phyloP scores from a whole-genome alignment of 306 rosid species.

The Castanea mollissima region DNA sequence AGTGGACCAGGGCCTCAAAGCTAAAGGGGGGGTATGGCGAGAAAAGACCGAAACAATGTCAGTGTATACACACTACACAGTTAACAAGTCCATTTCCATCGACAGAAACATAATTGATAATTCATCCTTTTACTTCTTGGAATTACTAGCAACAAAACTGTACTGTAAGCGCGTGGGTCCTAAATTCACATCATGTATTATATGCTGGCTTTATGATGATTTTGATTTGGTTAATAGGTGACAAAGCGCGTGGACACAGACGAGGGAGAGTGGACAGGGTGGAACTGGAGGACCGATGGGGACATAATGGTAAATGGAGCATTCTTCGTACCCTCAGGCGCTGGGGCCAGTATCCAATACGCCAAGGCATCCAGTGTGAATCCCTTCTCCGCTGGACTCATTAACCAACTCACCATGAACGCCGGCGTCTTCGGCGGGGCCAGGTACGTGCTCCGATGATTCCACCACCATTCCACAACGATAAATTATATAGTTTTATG shows the following conservation, averaged over 20 bases:
- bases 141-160: too few species aligned
- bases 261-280: slow-evolving; percentile 63
- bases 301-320: slow-evolving; percentile 96
- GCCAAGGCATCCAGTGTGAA: slow-evolving; percentile 67
- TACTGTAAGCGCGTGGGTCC: too few species aligned
- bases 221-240: slow-evolving; percentile 46
- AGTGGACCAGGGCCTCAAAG: too few species aligned
- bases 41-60: too few species aligned
- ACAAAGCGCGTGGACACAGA: slow-evolving; percentile 96
- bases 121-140: too few species aligned
- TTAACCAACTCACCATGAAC: slow-evolving; percentile 75
- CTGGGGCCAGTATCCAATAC: slow-evolving; percentile 46
- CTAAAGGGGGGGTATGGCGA: too few species aligned
- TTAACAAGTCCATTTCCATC: too few species aligned
- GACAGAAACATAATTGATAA: too few species aligned
- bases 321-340: slow-evolving; percentile 83
- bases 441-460: slow-evolving; percentile 37
- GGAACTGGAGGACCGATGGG: slow-evolving; percentile 98
- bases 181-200: too few species aligned
- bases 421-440: slow-evolving; percentile 90
- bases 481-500: too few species aligned
- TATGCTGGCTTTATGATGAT: neutral
- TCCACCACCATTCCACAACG: neutral
- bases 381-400: slow-evolving; percentile 70
- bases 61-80: too few species aligned